A percentile compares a stretch with the other conserved stretches of the same genome.
These are phyloP conservation scores for Phytophthora sp. DNA, from an alignment of 352 stramenopile genomes.

Conservation along the genomic window DNA sequence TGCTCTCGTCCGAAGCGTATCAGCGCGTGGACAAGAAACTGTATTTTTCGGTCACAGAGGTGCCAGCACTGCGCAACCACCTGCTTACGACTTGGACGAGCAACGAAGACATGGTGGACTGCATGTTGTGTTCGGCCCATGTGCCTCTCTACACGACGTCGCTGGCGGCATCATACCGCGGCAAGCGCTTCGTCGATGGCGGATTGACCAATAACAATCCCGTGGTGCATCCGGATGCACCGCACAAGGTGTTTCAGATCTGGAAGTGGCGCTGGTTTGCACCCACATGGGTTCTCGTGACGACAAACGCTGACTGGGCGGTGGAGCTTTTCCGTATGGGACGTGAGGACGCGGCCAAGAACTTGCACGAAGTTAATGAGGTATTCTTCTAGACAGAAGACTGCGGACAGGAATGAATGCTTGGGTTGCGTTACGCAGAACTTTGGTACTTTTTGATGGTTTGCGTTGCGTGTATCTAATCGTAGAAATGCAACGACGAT, in stretches of 20 bases:
- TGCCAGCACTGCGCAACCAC: constrained; percentile 72
- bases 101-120: constrained; percentile 86
- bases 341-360: constrained; percentile 68
- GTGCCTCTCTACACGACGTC: constrained; percentile 79
- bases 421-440: no score
- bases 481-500: no score
- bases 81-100: constrained; percentile 70
- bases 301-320: constrained; percentile 77
- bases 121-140: constrained; percentile 78
- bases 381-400: constrained; percentile 49
- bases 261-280: constrained; percentile 85
- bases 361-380: constrained; percentile 73
- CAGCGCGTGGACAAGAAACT: constrained; percentile 64
- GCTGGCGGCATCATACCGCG: constrained; percentile 65
- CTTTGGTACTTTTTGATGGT: no score
- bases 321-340: constrained; percentile 80
- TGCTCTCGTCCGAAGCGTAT: constrained; percentile 73
- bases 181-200: constrained; percentile 77
- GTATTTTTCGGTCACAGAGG: constrained; percentile 82
- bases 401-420: background rate
- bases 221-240: constrained; percentile 53
- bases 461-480: no score
- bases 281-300: constrained; percentile 79
- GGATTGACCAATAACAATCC: constrained; percentile 77
- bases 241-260: constrained; percentile 85